Evolutionary conservation across 345 rosid species (phyloP), one percentile per base, ranked within the genome.

Genomic region (Populus alba): DNA sequence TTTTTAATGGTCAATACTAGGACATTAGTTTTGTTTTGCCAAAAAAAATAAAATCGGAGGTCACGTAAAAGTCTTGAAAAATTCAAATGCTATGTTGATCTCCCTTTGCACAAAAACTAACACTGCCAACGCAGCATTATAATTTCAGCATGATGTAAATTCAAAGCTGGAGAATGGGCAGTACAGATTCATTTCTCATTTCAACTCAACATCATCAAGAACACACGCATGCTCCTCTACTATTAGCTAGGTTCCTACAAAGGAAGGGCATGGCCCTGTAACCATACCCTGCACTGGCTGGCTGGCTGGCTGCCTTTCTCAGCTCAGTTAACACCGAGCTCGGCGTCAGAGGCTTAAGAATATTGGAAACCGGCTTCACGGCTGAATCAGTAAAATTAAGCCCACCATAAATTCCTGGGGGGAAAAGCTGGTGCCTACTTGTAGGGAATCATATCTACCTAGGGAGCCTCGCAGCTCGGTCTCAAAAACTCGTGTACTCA

Each of bases 401-500:
- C 79, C 7, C 71, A 29, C 87, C 86, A 81, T 80, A 77, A 80
- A 81, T 72, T 70, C 18, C 72, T 80, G 80, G 81, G 81, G 76
- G 49, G 9, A 17, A 17, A 78, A 75, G 87, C 77, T 77, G 84
- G 72, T 38, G 33, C 71, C 75, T 78, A 74, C 73, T 77, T 31
- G 62, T 79, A 81, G 86, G 86, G 86, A 86, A 90, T 88, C 86
- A 84, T 86, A 84, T 81, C 86, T 78, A 71, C 83, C 79, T 77
- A 81, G 82, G 83, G 82, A 82, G 71, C 73, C 78, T 27, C 77
- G 71, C 76, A 66, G 12, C 41, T 23, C 49, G 63, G 63, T 71
- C 53, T 37, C 43, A 49, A 57, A 61, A 47, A 38, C 71, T 33
- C 59, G 47, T 27, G 53, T 67, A 82, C 90, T 87, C 86, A 82